A percentile compares a stretch with the other conserved stretches of the same genome.
phyloP scores from a whole-genome alignment of 352 stramenopile genomes.

The Phytophthora fragariaefolia region DNA sequence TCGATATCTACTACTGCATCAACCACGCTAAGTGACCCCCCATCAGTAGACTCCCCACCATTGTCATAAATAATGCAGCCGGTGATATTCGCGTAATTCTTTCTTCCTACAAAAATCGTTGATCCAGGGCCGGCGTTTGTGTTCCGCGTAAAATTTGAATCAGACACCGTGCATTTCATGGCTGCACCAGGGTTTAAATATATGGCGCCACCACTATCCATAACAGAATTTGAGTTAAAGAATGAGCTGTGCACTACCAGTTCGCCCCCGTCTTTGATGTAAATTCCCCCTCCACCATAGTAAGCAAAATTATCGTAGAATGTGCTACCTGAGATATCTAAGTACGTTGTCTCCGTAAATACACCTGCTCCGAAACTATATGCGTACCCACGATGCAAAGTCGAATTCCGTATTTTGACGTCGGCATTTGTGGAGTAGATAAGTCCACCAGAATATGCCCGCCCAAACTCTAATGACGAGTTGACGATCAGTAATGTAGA shows the following conservation, averaged over 20 bases:
- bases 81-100: constrained; percentile 43
- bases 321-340: constrained; percentile 33
- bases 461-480: constrained; percentile 45
- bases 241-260: constrained; percentile 30
- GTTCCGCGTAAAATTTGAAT: constrained; percentile 50
- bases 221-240: constrained; percentile 45
- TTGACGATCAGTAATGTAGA: constrained; percentile 44
- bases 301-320: constrained; percentile 58
- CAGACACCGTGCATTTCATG: constrained; percentile 27
- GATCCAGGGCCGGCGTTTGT: constrained; percentile 60
- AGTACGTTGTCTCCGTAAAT: constrained; percentile 34
- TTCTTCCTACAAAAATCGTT: constrained; percentile 59
- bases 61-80: constrained; percentile 41
- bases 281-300: constrained; percentile 68
- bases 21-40: constrained; percentile 50
- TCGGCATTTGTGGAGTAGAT: constrained; percentile 48
- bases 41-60: constrained; percentile 46
- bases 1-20: constrained; percentile 48
- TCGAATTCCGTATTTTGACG: constrained; percentile 42
- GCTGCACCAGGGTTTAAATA: constrained; percentile 48
- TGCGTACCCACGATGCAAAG: constrained; percentile 38
- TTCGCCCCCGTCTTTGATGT: constrained; percentile 41
- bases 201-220: constrained; percentile 56
- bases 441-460: constrained; percentile 49
- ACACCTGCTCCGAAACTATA: constrained; percentile 66